phyloP scores from a whole-genome alignment of 2,329 filamentous ascomycete species.

The Daldinia sp. region DNA sequence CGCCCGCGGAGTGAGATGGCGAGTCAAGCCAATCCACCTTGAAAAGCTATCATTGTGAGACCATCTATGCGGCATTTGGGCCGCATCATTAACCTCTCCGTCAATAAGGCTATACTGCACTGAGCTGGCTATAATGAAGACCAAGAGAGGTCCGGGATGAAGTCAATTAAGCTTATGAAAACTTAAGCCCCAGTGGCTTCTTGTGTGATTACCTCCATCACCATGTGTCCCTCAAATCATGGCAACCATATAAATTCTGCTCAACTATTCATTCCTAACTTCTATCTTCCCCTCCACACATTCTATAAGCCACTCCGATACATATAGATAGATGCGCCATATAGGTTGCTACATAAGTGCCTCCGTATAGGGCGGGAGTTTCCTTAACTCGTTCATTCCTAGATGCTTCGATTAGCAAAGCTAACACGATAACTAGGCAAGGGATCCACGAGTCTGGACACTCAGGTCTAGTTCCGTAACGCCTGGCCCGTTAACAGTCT shows the following conservation, averaged over 20 bases:
- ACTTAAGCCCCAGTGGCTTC: neutral
- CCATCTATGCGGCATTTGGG: neutral
- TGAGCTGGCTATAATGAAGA: neutral
- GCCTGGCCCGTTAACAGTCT: conserved; percentile 34
- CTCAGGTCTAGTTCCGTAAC: conserved; percentile 35
- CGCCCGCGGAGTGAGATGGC: neutral
- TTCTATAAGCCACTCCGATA: neutral
- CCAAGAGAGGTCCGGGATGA: neutral
- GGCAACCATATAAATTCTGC: neutral
- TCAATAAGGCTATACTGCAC: neutral
- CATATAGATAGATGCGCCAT: neutral
- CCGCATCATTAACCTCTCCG: neutral
- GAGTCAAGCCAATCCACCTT: neutral
- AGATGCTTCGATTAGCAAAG: conserved; percentile 29
- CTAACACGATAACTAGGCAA: conserved; percentile 29
- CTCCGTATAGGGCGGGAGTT: neutral
- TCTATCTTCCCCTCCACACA: neutral
- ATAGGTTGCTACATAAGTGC: neutral
- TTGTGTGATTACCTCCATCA: neutral
- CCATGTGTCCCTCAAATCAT: neutral
- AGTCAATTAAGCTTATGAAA: neutral
- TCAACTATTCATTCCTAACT: neutral
- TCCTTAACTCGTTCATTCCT: conserved; percentile 23
- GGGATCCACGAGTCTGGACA: conserved; percentile 35
- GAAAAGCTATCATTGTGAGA: neutral